A percentile compares a stretch with the other conserved stretches of the same genome.
Evolutionary conservation across 2,329 filamentous ascomycete genomes (phyloP).

Genomic region (Zasmidium cellare): DNA sequence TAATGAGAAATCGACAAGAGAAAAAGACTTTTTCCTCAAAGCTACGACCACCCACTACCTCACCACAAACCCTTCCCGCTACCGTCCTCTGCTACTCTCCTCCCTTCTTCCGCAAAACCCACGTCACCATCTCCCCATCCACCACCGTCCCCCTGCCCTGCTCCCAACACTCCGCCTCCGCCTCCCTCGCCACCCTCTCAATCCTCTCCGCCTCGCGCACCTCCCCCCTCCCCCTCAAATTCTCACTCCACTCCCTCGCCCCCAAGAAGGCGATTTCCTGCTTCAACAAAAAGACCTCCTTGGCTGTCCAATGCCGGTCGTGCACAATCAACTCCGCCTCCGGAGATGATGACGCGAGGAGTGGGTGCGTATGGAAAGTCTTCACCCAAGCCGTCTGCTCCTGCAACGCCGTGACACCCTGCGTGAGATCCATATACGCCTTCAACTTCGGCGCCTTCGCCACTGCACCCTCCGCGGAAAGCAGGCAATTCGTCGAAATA

Average conservation of each 20-base stretch:
- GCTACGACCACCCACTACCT: no score
- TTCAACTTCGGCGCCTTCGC: conserved; percentile 4
- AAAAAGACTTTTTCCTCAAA: neutral
- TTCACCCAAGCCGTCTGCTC: neutral
- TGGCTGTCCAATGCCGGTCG: conserved; percentile 13
- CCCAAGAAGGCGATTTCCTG: conserved; percentile 20
- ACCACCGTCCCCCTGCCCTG: conserved; percentile 11
- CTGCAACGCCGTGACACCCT: conserved; percentile 13
- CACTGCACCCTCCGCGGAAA: conserved; percentile 4
- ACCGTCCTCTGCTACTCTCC: no score
- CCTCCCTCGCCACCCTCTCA: conserved; percentile 12
- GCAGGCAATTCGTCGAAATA: conserved; percentile 6
- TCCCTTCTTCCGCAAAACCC: conserved; percentile 18
- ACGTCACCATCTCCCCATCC: conserved; percentile 20
- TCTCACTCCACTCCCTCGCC: conserved; percentile 15
- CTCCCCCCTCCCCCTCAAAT: conserved; percentile 4
- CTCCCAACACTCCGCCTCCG: conserved; percentile 19
- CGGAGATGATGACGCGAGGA: neutral
- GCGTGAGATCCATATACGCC: neutral
- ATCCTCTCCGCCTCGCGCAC: conserved; percentile 4
- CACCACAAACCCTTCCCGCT: no score
- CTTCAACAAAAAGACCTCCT: conserved; percentile 12
- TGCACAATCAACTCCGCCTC: conserved; percentile 8
- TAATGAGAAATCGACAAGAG: neutral
- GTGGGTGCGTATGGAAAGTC: neutral